A percentile compares a stretch with the other conserved stretches of the same genome.
Evolutionary conservation across 2,329 filamentous ascomycete genomes (phyloP).

Genomic region (Ilyonectria mors-panacis): DNA sequence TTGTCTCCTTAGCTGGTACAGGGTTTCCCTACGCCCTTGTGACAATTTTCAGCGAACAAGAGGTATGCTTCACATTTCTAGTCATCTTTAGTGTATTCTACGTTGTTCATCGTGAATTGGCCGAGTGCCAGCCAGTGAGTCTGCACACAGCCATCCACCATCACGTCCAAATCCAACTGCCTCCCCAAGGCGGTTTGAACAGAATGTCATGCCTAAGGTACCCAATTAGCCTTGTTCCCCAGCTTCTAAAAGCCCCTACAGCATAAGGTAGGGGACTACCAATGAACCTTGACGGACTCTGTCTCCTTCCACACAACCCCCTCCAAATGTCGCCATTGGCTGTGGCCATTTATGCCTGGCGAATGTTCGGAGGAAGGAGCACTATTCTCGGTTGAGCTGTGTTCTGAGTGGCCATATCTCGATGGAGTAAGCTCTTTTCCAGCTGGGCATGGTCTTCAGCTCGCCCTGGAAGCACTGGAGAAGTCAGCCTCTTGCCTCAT

Average conservation of each 20-base stretch:
- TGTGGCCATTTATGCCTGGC: neutral
- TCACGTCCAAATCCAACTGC: neutral
- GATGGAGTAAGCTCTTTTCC: neutral
- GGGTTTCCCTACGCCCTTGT: neutral
- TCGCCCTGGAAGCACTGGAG: neutral
- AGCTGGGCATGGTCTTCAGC: neutral
- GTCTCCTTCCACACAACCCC: neutral
- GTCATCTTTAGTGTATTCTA: neutral
- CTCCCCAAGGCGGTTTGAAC: neutral
- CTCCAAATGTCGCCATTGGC: neutral
- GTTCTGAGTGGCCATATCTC: neutral
- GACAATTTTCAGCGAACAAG: neutral
- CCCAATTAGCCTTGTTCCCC: neutral
- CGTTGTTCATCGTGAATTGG: neutral
- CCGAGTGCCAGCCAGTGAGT: neutral
- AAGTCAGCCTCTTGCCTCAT: constrained; percentile 16
- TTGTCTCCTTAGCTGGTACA: neutral
- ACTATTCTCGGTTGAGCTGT: neutral
- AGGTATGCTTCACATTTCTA: neutral
- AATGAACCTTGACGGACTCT: neutral
- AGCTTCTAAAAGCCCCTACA: neutral
- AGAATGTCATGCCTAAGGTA: neutral
- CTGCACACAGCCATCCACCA: neutral
- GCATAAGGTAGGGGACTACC: too few relatives aligned
- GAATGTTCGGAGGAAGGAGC: constrained; percentile 5